Evolutionary conservation across 371 early-diverging fungal genomes (phyloP), one percentile per base, ranked within the genome.

Genomic region (Mortierella sp.): DNA sequence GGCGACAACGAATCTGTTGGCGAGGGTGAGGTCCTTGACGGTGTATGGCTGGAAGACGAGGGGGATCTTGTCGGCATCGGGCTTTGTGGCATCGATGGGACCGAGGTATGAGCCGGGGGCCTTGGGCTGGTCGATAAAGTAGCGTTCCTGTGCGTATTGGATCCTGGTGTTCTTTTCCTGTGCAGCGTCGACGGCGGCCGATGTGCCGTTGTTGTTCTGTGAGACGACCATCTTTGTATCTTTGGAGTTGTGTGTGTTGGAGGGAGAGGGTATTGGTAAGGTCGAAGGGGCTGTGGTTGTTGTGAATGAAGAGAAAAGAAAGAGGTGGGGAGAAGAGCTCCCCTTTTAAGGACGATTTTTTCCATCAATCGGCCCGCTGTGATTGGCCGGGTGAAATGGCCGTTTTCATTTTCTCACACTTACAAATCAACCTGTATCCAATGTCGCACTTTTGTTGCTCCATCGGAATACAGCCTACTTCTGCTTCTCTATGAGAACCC

Each of bases 1-100:
- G 5, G 95, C 90, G n/a, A 97, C 94, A 16, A 90, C 90, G 8
- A 96, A 83, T 21, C 97, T 88, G 87, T 97, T 97, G 80, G 93
- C 91, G 59, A 94, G 86, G 0, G 88, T 89, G 51, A 91, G 78
- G 21, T 83, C 88, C 71, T 93, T 91, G 61, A 95, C 79, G 11
- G 80, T 91, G n/a, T 93, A 79, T 11, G 97, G 95, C 57, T 89
- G 87, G 83, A 96, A 96, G 9, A 95, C 84, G 26, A 80, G 57
- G n/a, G 82, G 82, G 24, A 77, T 24, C 54, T 78, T 75, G 57
- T 78, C 74, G 2, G 72, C 71, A 44, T 72, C 8, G 48, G 76
- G 73, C 59, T 55, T 71, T 48, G 77, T 55, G 71, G 77, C 55
- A 69, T 76, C 71, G n/a, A 76, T 70, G 43, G 71, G 71, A 11